phyloP scores from a whole-genome alignment of 768 basidiomycete genomes.

The Leccinum longicurvipes region DNA sequence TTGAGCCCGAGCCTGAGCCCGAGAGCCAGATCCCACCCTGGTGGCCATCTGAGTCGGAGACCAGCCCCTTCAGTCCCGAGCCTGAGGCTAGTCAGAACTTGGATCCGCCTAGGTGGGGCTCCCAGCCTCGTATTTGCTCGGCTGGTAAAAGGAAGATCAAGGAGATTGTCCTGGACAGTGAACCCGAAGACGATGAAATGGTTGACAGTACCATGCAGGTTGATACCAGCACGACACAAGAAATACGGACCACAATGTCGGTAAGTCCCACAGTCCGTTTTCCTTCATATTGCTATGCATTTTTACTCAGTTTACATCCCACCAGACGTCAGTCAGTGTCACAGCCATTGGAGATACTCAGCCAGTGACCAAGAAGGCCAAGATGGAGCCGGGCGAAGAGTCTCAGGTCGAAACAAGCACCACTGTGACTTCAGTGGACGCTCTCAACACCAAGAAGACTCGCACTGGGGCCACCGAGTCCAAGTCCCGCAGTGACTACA shows the following conservation, averaged over 20 bases:
- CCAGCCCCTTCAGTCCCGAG: neutral
- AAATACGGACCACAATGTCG: neutral
- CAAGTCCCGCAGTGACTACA: neutral
- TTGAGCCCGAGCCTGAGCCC: too few species aligned
- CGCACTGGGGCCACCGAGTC: neutral
- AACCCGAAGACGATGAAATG: neutral
- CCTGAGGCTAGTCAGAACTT: neutral
- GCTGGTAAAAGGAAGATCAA: conserved; percentile 1
- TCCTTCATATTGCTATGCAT: neutral
- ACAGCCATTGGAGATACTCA: neutral
- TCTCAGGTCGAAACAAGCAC: neutral
- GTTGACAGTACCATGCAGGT: too few species aligned
- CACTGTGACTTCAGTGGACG: neutral
- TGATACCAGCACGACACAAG: too few species aligned
- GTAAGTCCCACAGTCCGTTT: neutral
- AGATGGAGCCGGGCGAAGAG: neutral
- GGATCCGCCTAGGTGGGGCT: neutral
- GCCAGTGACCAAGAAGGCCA: neutral
- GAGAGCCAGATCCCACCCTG: neutral
- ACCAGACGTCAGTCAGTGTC: neutral
- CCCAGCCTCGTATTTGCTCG: neutral
- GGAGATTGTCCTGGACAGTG: neutral
- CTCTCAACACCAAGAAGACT: neutral
- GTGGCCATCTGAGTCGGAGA: neutral
- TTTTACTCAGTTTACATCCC: neutral